These are phyloP conservation scores for Lachnellula hyalina DNA, from an alignment of 2,329 filamentous ascomycete species.

Conservation along the genomic window DNA sequence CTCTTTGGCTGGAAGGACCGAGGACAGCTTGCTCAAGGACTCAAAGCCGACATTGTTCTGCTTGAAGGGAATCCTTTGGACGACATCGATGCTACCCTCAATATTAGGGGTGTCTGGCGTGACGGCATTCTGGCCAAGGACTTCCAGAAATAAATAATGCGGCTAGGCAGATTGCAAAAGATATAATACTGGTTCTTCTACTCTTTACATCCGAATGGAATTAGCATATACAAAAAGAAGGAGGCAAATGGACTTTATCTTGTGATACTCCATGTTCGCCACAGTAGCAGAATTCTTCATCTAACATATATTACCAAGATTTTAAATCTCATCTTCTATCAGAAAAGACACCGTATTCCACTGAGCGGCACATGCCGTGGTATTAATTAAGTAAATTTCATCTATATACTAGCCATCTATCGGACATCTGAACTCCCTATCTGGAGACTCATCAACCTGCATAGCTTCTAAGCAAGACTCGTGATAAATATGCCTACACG, in stretches of 20 bases:
- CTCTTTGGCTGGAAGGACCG: conserved; percentile 23
- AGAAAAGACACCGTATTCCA: background rate
- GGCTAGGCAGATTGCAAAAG: background rate
- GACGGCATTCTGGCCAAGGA: conserved; percentile 10
- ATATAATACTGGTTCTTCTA: no score
- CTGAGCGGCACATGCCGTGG: background rate
- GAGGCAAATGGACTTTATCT: no score
- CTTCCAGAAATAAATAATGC: background rate
- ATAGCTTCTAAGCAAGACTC: conserved; percentile 62
- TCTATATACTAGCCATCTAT: conserved; percentile 35
- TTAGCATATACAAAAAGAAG: no score
- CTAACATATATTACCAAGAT: no score
- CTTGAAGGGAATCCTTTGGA: conserved; percentile 27
- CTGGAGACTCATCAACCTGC: conserved; percentile 48
- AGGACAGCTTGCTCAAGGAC: conserved; percentile 23
- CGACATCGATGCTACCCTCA: conserved; percentile 25
- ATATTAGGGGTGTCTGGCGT: conserved; percentile 27
- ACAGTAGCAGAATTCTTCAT: no score
- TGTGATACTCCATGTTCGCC: no score
- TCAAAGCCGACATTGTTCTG: conserved; percentile 28
- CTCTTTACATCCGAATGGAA: no score
- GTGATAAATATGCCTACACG: conserved; percentile 68
- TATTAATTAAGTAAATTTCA: conserved; percentile 5
- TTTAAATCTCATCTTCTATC: background rate
- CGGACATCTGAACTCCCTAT: conserved; percentile 34